Evolutionary conservation across 768 basidiomycete species (phyloP), one percentile per base, ranked within the genome.

Genomic region (Agaricus subrufescens): DNA sequence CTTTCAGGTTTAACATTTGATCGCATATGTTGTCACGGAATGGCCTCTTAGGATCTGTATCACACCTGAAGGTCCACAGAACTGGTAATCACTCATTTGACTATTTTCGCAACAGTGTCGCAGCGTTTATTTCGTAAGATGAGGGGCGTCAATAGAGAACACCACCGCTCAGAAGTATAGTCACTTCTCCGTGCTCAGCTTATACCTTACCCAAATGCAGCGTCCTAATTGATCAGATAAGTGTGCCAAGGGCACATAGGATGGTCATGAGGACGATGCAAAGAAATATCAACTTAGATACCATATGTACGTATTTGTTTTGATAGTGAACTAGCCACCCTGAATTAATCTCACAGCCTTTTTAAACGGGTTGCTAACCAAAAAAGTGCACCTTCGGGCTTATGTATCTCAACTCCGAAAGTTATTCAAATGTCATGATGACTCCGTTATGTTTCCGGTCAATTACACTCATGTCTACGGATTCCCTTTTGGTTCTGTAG

Each of bases 321-420:
- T 48, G 54, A 56, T 56, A 56, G 26, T 30, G 8, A 56, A 56
- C 54, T 56, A 39, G 54, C 29, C 31, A 25, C 31, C 23, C 11
- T 40, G 10, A 48, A 11, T 34, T 34, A 34, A 34, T 34, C 34
- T 34, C 34, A 34, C 34, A 34, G 34, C 34, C 34, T 34, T 34
- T 31, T 34, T 34, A 34, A 34, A 34, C 34, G 34, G 34, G 34
- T 8, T 53, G 54, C n/a, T 29, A 25, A 31, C 47, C 15, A 40
- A n/a, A 31, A 26, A 14, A 14, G 23, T 30, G 40, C 37, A 14
- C 38, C 25, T 42, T 19, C 47, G 46, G 46, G 38, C 37, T 42
- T 48, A 48, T 37, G 42, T 12, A 29, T 26, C 47, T 48, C 54
- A 56, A 44, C 40, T 56, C 47, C 47, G 54, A 19, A 50, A 44